A percentile compares a stretch with the other conserved stretches of the same genome.
Evolutionary conservation across 371 early-diverging fungal species (phyloP).

Genomic region (Mucor piriformis): DNA sequence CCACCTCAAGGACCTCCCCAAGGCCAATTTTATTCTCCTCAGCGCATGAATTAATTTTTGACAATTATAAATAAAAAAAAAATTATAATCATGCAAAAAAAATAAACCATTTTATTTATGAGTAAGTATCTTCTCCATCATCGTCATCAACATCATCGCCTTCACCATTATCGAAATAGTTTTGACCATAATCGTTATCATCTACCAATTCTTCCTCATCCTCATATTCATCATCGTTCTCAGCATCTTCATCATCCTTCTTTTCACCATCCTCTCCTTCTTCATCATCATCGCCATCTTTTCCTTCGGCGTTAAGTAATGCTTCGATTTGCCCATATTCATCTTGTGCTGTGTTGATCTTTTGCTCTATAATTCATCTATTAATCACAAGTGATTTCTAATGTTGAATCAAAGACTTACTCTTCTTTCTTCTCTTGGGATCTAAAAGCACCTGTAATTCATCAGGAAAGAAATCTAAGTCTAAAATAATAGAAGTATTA

Average conservation of each 20-base stretch:
- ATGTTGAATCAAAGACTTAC: slow-evolving; percentile 22
- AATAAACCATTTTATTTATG: slow-evolving; percentile 12
- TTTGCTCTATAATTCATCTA: slow-evolving; percentile 30
- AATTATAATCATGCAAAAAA: slow-evolving; percentile 1
- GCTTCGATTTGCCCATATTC: slow-evolving; percentile 40
- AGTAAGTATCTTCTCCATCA: slow-evolving; percentile 37
- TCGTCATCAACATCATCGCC: slow-evolving; percentile 53
- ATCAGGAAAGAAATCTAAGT: slow-evolving; percentile 54
- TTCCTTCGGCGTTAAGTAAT: slow-evolving; percentile 34
- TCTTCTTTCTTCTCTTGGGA: slow-evolving; percentile 42
- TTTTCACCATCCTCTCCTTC: slow-evolving; percentile 31
- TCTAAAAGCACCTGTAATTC: slow-evolving; percentile 51
- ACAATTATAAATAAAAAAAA: neutral
- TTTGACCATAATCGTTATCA: slow-evolving; percentile 57
- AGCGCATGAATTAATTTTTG: slow-evolving; percentile 11
- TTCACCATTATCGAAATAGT: slow-evolving; percentile 62
- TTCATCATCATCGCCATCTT: slow-evolving; percentile 36
- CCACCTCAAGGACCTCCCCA: slow-evolving; percentile 7
- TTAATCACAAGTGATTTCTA: neutral
- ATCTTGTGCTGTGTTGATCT: slow-evolving; percentile 18
- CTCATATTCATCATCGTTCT: slow-evolving; percentile 43
- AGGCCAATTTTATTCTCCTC: slow-evolving; percentile 16
- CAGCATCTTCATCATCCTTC: slow-evolving; percentile 35
- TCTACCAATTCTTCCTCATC: slow-evolving; percentile 60
- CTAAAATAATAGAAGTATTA: slow-evolving; percentile 20